These are phyloP conservation scores for Eutrema salsugineum DNA, from an alignment of 441 rosid genomes.

Conservation along the genomic window DNA sequence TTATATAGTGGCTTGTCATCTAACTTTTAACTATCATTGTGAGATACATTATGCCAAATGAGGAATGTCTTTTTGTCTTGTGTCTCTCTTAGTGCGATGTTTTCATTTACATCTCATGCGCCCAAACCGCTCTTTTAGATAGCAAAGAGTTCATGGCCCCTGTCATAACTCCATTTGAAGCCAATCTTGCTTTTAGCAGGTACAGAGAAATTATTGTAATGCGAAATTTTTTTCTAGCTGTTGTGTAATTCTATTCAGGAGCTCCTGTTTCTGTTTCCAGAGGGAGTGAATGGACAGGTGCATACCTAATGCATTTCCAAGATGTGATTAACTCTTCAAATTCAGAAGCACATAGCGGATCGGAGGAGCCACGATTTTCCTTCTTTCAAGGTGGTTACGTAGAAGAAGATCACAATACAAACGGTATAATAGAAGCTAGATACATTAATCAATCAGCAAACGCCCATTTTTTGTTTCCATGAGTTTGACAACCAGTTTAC, in stretches of 20 bases:
- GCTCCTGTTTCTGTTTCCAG: constrained; percentile 35
- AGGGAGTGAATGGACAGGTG: constrained; percentile 91
- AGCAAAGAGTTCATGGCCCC: constrained; percentile 91
- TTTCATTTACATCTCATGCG: constrained; percentile 80
- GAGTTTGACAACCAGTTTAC: constrained; percentile 5
- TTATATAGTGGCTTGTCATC: background rate
- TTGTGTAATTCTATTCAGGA: background rate
- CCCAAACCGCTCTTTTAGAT: constrained; percentile 90
- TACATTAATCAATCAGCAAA: background rate
- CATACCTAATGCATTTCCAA: constrained; percentile 67
- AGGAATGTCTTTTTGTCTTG: background rate
- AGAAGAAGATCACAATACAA: constrained; percentile 58
- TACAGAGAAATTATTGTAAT: constrained; percentile 12
- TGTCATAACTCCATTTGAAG: constrained; percentile 90
- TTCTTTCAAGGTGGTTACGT: constrained; percentile 79
- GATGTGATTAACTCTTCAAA: constrained; percentile 56
- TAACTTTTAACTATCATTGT: constrained; percentile 1
- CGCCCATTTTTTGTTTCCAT: background rate
- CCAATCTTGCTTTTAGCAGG: constrained; percentile 87
- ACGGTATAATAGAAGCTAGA: constrained; percentile 37
- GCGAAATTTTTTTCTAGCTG: background rate
- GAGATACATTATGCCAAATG: background rate
- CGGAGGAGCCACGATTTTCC: constrained; percentile 87
- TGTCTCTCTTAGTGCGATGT: constrained; percentile 66
- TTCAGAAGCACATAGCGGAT: constrained; percentile 15